Conservation (phyloP, 78 protist species). For the Andalucia godoyi region DNA sequence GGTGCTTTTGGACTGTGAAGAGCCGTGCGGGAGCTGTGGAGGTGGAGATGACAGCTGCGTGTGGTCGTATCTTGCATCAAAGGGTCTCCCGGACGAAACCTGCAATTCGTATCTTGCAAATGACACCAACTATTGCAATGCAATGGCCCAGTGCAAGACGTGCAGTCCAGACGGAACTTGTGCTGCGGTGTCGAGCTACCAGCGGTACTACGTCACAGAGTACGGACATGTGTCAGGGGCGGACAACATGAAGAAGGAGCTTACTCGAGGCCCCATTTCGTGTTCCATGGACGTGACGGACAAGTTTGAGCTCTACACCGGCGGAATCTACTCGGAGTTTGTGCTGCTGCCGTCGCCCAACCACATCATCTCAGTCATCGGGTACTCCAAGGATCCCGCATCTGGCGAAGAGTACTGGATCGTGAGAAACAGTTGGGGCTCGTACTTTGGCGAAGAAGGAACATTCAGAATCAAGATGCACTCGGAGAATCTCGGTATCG, state of each 20-base stretch:
- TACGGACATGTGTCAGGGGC: slow-evolving; percentile 62
- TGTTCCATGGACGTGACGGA: slow-evolving; percentile 28
- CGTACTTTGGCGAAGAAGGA: slow-evolving; percentile 61
- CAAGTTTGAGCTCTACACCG: slow-evolving; percentile 13
- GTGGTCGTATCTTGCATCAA: slow-evolving; percentile 3
- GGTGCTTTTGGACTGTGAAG: slow-evolving; percentile 69
- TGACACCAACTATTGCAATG: slow-evolving; percentile 28
- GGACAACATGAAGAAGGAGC: slow-evolving; percentile 31
- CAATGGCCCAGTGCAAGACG: slow-evolving; percentile 46
- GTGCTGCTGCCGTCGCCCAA: background rate
- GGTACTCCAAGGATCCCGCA: slow-evolving; percentile 24
- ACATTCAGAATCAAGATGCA: slow-evolving; percentile 38
- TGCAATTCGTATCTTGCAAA: slow-evolving; percentile 26
- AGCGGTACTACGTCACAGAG: slow-evolving; percentile 49
- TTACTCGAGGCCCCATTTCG: slow-evolving; percentile 43
- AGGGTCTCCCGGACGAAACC: slow-evolving; percentile 66
- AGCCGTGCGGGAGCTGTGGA: slow-evolving; percentile 48
- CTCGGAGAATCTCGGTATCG: slow-evolving; percentile 9
- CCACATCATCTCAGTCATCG: slow-evolving; percentile 25
- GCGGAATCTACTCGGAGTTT: slow-evolving; percentile 1
- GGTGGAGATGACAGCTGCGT: slow-evolving; percentile 52
- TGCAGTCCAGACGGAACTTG: slow-evolving; percentile 64
- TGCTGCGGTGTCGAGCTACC: slow-evolving; percentile 39
- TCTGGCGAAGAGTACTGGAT: slow-evolving; percentile 19
- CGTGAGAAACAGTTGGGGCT: slow-evolving; percentile 1